A percentile compares a stretch with the other conserved stretches of the same genome.
phyloP scores from a whole-genome alignment of 495 filamentous ascomycete species.

The Usnea hakonensis region DNA sequence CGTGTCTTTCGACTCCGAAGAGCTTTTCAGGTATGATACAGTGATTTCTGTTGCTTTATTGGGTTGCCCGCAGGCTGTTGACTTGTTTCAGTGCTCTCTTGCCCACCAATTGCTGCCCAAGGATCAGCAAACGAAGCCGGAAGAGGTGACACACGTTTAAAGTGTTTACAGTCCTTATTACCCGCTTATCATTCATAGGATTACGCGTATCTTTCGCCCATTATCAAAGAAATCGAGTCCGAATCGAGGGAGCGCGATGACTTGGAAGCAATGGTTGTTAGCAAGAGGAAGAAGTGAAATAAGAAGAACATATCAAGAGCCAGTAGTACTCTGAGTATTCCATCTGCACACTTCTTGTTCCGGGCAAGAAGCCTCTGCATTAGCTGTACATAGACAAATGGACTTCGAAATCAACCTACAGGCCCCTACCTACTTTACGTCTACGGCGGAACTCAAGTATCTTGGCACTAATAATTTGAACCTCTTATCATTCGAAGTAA shows the following conservation, averaged over 20 bases:
- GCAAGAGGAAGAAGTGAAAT: constrained; percentile 34
- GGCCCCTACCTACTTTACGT: too few species aligned
- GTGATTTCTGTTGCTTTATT: not conserved
- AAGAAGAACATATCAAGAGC: not conserved
- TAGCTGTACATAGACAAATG: not conserved
- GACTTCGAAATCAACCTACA: too few species aligned
- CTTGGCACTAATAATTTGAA: not conserved
- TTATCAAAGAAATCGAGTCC: constrained; percentile 76
- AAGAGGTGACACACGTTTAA: constrained; percentile 48
- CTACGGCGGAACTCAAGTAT: not conserved
- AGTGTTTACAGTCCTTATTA: constrained; percentile 16
- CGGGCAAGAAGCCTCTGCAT: not conserved
- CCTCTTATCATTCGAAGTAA: not conserved
- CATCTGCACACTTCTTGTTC: not conserved
- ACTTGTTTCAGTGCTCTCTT: constrained; percentile 56
- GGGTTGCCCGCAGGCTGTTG: constrained; percentile 25
- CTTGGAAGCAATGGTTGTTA: constrained; percentile 69
- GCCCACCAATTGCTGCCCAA: constrained; percentile 81
- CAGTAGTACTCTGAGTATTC: not conserved
- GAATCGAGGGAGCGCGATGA: constrained; percentile 74
- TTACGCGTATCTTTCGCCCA: constrained; percentile 64
- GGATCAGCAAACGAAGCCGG: constrained; percentile 69
- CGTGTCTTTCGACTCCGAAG: constrained; percentile 93
- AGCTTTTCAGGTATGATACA: constrained; percentile 70
- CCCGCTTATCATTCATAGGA: constrained; percentile 50